Base-by-base conservation (phyloP, 192 early-diverging fungal species). In the Polychytrium aggregatum region DNA sequence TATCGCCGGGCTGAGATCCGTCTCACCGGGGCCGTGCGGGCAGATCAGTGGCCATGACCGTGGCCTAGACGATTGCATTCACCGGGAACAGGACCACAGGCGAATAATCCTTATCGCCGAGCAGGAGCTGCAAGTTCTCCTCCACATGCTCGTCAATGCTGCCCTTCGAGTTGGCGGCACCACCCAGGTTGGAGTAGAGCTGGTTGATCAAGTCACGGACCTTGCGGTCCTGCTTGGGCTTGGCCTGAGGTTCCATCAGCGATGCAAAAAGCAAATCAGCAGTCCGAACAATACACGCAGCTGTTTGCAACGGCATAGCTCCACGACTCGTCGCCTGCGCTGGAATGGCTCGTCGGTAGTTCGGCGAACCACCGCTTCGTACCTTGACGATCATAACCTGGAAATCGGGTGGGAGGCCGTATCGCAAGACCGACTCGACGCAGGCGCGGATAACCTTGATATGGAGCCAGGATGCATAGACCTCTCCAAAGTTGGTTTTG, bases 371-470 rank as follows among this genome's bases (percentile, higher is more conserved):
- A n/a, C n/a, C n/a, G n/a, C n/a, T n/a, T n/a, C 61, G 33, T 63
- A 83, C 81, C 64, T 74, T 78, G 26, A 96, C 71, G 8, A 84
- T 52, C 43, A 84, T 78, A 8, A 72, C 64, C 43, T 80, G 78
- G 55, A 97, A 99, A 59, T 99, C 87, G 28, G 94, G 91, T 13
- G 96, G 92, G 14, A 97, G 72, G 20, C 96, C 96, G 59, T 99
- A 97, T 42, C 96, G 91, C 52, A 99, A 63, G 4, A 99, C 78
- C 16, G 87, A 92, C 60, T 99, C 96, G 20, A 99, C 91, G 74
- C 90, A 97, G 17, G 95, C 81, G 6, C 94, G 78, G 30, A 99
- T 64, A 1, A 85, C 85, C 70, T 97, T 99, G 50, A 96, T 60
- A 56, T 99, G 96, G 33, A 95, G 71, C 87, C 90, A 97, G 33